These are phyloP conservation scores for Bjerkandera adusta DNA, from an alignment of 1,284 basidiomycete species.

Conservation along the genomic window DNA sequence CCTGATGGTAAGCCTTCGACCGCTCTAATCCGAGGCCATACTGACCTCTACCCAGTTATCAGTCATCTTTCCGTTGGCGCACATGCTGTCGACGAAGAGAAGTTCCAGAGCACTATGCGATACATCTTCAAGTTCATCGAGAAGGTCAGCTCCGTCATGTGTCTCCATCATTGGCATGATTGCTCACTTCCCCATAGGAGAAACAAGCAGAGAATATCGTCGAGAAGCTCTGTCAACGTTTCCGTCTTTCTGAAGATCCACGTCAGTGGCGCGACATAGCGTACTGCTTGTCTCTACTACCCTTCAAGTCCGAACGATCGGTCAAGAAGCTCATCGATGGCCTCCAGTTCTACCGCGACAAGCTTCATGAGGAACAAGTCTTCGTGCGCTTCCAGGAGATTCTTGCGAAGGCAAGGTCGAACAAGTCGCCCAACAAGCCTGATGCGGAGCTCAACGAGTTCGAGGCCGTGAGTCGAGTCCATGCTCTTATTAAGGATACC, in stretches of 20 bases:
- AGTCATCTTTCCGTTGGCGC: constrained; percentile 90
- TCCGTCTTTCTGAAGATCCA: constrained; percentile 85
- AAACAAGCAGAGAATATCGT: constrained; percentile 95
- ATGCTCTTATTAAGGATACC: constrained; percentile 16
- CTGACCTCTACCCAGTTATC: constrained; percentile 61
- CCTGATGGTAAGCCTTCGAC: constrained; percentile 66
- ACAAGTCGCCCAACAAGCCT: constrained; percentile 88
- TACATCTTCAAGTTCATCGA: constrained; percentile 98
- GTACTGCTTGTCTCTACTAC: constrained; percentile 90
- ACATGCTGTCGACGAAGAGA: constrained; percentile 93
- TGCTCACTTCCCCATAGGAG: constrained; percentile 51
- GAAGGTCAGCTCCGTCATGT: constrained; percentile 68
- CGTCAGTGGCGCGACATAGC: constrained; percentile 98
- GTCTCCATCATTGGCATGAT: background rate
- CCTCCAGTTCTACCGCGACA: constrained; percentile 90
- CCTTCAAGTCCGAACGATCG: constrained; percentile 95
- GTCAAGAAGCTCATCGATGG: constrained; percentile 97
- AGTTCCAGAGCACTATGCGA: constrained; percentile 90
- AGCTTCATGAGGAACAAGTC: constrained; percentile 87
- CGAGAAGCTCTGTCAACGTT: constrained; percentile 93
- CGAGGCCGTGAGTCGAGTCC: constrained; percentile 54
- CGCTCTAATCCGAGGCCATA: constrained; percentile 4
- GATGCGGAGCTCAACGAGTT: constrained; percentile 90
- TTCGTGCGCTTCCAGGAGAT: constrained; percentile 89
- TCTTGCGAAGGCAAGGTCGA: constrained; percentile 76